These are phyloP conservation scores for Coemansia sp. DNA, from an alignment of 192 early-diverging fungal species.

Conservation along the genomic window DNA sequence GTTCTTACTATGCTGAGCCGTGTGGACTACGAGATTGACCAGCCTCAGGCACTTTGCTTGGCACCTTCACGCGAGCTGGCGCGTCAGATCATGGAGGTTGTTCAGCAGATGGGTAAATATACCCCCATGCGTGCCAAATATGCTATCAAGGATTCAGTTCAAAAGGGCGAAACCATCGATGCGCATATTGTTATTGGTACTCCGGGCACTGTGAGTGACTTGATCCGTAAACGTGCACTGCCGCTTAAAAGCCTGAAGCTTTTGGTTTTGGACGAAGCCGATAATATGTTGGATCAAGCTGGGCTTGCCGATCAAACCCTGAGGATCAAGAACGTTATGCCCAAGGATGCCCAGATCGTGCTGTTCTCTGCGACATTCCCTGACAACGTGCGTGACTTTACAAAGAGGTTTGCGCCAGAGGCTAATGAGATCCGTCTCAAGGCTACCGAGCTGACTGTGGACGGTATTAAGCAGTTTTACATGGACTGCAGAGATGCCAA, in stretches of 20 bases:
- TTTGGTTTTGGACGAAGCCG: conserved; percentile 97
- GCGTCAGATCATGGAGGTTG: conserved; percentile 90
- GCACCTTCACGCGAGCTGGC: conserved; percentile 93
- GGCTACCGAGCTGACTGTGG: conserved; percentile 86
- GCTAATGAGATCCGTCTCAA: conserved; percentile 86
- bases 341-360: conserved; percentile 73
- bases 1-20: conserved; percentile 88
- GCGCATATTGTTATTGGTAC: conserved; percentile 91
- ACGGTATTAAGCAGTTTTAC: conserved; percentile 94
- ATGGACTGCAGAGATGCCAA: conserved; percentile 81
- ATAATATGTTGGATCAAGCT: conserved; percentile 91
- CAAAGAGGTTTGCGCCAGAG: conserved; percentile 73
- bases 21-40: conserved; percentile 62
- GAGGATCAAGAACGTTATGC: conserved; percentile 73
- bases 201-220: conserved; percentile 83
- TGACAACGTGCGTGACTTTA: conserved; percentile 69
- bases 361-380: conserved; percentile 97
- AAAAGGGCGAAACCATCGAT: conserved; percentile 57
- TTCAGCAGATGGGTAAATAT: conserved; percentile 87
- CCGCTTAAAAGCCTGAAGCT: conserved; percentile 63
- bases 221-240: conserved; percentile 64
- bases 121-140: conserved; percentile 70
- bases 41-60: conserved; percentile 83
- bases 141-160: conserved; percentile 72
- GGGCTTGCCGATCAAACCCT: conserved; percentile 84